Conservation (phyloP, 495 filamentous ascomycete species). For the Neohortaea acidophila region DNA sequence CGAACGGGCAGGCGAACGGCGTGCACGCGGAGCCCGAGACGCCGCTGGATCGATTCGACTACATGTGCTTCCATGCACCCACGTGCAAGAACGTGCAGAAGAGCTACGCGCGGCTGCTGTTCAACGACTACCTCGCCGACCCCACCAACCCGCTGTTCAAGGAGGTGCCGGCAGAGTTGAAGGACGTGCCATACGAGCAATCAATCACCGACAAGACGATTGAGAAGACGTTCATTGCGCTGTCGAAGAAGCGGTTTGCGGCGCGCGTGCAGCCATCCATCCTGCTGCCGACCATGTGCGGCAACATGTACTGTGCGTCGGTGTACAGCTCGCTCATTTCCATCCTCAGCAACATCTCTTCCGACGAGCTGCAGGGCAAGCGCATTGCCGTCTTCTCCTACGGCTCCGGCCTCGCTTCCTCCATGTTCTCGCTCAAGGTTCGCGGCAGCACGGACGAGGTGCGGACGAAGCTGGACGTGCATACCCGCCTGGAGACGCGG, state of each 20-base stretch:
- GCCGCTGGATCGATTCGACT: slow-evolving; percentile 82
- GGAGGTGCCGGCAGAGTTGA: slow-evolving; percentile 73
- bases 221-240: slow-evolving; percentile 91
- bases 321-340: slow-evolving; percentile 76
- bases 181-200: slow-evolving; percentile 66
- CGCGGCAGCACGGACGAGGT: slow-evolving; percentile 63
- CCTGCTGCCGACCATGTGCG: slow-evolving; percentile 81
- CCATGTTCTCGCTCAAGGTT: slow-evolving; percentile 77
- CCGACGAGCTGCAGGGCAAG: slow-evolving; percentile 62
- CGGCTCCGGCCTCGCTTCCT: slow-evolving; percentile 79
- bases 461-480: slow-evolving; percentile 62
- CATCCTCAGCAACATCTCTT: slow-evolving; percentile 56
- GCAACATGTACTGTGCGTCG: slow-evolving; percentile 98
- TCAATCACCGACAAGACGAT: slow-evolving; percentile 85
- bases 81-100: slow-evolving; percentile 97
- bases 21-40: slow-evolving; percentile 43
- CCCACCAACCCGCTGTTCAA: slow-evolving; percentile 64
- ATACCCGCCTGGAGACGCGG: slow-evolving; percentile 55
- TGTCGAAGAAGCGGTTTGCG: slow-evolving; percentile 90
- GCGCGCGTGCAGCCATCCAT: slow-evolving; percentile 74
- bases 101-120: slow-evolving; percentile 85
- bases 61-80: slow-evolving; percentile 88
- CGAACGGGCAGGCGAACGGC: slow-evolving; percentile 44
- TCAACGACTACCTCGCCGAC: slow-evolving; percentile 84
- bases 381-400: slow-evolving; percentile 87